phyloP scores from a whole-genome alignment of 768 basidiomycete species.

The Rhodotorula graminis region DNA sequence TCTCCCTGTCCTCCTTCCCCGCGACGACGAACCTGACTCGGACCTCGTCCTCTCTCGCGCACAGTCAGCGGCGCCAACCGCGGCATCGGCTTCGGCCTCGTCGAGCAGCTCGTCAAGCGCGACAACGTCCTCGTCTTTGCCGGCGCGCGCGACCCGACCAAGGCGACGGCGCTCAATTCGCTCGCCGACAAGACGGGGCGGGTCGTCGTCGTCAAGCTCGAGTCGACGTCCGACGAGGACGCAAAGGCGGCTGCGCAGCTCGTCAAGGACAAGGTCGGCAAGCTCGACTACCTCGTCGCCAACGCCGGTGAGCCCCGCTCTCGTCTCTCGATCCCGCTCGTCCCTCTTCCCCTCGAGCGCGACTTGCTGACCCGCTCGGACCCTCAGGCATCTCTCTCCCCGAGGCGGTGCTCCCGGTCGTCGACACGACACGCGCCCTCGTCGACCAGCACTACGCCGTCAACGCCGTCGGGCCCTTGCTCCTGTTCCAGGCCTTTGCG shows the following conservation, averaged over 20 bases:
- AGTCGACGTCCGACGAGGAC: slow-evolving; percentile 21
- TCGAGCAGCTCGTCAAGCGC: slow-evolving; percentile 8
- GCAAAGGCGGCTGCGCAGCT: slow-evolving; percentile 24
- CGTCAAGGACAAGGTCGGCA: slow-evolving; percentile 32
- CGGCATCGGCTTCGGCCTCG: slow-evolving; percentile 32
- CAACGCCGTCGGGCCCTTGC: slow-evolving; percentile 38
- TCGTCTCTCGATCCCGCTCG: too few relatives aligned
- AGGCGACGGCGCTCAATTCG: slow-evolving; percentile 10
- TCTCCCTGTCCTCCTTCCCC: not conserved
- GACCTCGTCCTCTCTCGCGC: too few relatives aligned
- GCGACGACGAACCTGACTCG: not conserved
- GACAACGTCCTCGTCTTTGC: slow-evolving; percentile 35
- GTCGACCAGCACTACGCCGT: slow-evolving; percentile 10
- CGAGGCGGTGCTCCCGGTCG: not conserved
- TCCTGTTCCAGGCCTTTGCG: slow-evolving; percentile 37
- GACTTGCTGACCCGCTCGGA: not conserved
- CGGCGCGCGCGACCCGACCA: slow-evolving; percentile 27
- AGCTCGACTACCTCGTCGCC: slow-evolving; percentile 40
- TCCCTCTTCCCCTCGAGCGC: too few relatives aligned
- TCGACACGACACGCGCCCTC: not conserved
- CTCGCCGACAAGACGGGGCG: slow-evolving; percentile 20
- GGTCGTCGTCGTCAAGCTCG: slow-evolving; percentile 32
- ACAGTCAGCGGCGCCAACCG: slow-evolving; percentile 36
- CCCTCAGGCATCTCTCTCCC: not conserved
- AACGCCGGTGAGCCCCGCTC: slow-evolving; percentile 35